These are phyloP conservation scores for Trametes gibbosa DNA, from an alignment of 768 basidiomycete species.

Conservation along the genomic window DNA sequence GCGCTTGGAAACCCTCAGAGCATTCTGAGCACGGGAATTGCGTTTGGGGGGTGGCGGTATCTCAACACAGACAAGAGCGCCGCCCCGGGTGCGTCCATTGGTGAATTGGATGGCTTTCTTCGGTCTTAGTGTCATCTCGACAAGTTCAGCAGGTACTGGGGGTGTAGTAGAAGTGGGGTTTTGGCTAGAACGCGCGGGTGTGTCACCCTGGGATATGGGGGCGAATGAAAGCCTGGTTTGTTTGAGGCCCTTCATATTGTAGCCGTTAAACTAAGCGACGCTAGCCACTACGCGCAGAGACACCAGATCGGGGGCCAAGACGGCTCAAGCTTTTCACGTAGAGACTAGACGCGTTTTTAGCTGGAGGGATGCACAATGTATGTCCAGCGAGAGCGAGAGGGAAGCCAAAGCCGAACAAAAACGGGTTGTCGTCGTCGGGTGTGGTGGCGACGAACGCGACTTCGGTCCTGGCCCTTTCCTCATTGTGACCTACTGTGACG, in stretches of 20 bases:
- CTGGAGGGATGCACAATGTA: no score
- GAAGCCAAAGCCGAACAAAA: neutral
- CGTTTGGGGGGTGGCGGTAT: slow-evolving; percentile 25
- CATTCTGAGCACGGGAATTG: neutral
- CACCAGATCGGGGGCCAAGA: no score
- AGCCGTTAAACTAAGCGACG: neutral
- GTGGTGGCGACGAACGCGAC: slow-evolving; percentile 10
- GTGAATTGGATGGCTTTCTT: slow-evolving; percentile 10
- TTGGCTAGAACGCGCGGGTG: slow-evolving; percentile 5
- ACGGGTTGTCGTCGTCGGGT: neutral
- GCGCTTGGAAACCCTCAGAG: neutral
- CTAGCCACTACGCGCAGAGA: neutral
- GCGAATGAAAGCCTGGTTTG: slow-evolving; percentile 22
- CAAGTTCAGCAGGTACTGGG: slow-evolving; percentile 13
- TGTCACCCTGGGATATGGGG: slow-evolving; percentile 18
- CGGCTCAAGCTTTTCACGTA: neutral
- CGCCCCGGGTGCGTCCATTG: slow-evolving; percentile 8
- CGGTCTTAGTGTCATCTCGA: neutral
- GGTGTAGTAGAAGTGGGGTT: neutral
- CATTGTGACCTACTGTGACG: slow-evolving; percentile 9
- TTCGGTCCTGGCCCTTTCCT: neutral
- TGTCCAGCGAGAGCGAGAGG: neutral
- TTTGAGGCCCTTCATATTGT: slow-evolving; percentile 11
- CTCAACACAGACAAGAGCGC: slow-evolving; percentile 27
- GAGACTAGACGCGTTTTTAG: neutral